These are phyloP conservation scores for Lasiosphaeriaceae sp. DNA, from an alignment of 495 filamentous ascomycete genomes.

Conservation along the genomic window DNA sequence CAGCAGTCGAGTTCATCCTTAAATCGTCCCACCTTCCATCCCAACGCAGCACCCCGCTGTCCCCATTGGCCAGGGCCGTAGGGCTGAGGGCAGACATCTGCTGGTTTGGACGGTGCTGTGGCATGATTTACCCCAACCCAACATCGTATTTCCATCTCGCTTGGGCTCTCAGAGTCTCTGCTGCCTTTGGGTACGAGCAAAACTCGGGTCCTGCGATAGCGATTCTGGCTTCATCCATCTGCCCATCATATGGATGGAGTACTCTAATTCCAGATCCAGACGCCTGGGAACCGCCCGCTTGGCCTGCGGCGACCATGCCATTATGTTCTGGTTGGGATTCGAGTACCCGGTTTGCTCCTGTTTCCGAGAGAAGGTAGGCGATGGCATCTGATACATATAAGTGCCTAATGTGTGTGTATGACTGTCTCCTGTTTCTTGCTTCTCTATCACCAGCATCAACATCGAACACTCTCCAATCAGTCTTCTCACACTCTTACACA, in stretches of 20 bases:
- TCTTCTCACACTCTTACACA: background rate
- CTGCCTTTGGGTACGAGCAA: background rate
- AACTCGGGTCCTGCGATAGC: background rate
- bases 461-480: conserved; percentile 7
- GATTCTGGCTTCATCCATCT: conserved; percentile 3
- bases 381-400: background rate
- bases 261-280: conserved; percentile 4
- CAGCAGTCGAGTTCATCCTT: background rate
- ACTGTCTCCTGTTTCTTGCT: conserved; percentile 2
- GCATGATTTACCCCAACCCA: conserved; percentile 5
- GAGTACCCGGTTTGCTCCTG: background rate
- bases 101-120: conserved; percentile 13
- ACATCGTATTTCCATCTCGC: background rate
- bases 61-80: conserved; percentile 5
- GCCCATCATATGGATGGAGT: conserved; percentile 1
- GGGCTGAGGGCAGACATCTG: conserved; percentile 11
- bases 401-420: background rate
- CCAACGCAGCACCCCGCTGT: background rate
- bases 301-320: background rate
- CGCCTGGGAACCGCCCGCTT: background rate
- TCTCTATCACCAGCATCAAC: conserved; percentile 12
- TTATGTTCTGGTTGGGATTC: background rate
- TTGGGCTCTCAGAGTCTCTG: no score
- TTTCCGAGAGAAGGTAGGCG: no score
- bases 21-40: conserved; percentile 6